Conservation (phyloP, 2,329 filamentous ascomycete species). For the Cytospora chrysosperma region DNA sequence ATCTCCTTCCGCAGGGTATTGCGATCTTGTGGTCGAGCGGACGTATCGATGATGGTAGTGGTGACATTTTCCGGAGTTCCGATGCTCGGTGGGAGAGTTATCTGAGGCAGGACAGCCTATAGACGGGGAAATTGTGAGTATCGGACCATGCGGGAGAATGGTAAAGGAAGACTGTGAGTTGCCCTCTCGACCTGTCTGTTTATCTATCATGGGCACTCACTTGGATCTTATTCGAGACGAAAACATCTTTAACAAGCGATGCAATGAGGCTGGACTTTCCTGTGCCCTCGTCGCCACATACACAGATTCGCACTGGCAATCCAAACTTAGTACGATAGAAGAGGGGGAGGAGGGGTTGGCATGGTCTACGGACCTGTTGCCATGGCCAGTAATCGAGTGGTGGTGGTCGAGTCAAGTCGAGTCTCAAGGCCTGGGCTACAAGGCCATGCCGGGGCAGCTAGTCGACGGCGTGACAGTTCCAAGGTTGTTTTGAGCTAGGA, state of each 20-base stretch:
- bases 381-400: conserved; percentile 27
- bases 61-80: conserved; percentile 95
- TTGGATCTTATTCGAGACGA: conserved; percentile 89
- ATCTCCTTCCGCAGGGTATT: conserved; percentile 90
- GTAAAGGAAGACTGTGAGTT: too few relatives aligned
- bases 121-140: not conserved
- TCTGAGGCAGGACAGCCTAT: conserved; percentile 83
- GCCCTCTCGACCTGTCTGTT: too few relatives aligned
- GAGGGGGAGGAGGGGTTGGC: not conserved
- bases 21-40: conserved; percentile 88
- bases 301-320: conserved; percentile 78
- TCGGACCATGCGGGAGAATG: not conserved
- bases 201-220: not conserved
- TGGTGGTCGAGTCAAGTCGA: not conserved
- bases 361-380: conserved; percentile 30
- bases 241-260: conserved; percentile 94
- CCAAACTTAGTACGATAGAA: conserved; percentile 20
- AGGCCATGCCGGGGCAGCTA: conserved; percentile 7
- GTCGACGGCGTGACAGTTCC: not conserved
- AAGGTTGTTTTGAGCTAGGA: not conserved
- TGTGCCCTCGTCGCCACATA: conserved; percentile 95
- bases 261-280: conserved; percentile 93
- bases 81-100: conserved; percentile 90
- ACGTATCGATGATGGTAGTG: conserved; percentile 96
- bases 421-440: conserved; percentile 3